Evolutionary conservation across 495 filamentous ascomycete species (phyloP).

Genomic region (Lineolata rhizophorae): DNA sequence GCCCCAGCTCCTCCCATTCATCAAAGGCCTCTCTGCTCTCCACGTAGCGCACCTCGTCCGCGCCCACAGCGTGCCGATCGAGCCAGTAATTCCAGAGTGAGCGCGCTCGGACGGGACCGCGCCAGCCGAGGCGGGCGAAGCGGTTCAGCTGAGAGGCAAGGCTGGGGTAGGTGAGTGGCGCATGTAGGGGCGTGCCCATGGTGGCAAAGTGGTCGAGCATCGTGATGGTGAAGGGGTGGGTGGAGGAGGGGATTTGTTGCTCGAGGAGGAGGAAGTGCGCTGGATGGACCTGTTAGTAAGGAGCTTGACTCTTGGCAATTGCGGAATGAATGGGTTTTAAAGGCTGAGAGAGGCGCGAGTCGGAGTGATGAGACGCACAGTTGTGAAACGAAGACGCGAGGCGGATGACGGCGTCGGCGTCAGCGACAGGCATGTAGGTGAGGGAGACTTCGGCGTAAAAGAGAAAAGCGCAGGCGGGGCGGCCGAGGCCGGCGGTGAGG

Average conservation of each 20-base stretch:
- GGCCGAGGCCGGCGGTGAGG: constrained; percentile 30
- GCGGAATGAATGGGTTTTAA: background rate
- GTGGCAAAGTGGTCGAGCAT: constrained; percentile 78
- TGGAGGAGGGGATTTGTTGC: constrained; percentile 61
- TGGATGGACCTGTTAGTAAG: background rate
- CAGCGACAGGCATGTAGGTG: constrained; percentile 65
- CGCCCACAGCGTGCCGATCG: constrained; percentile 33
- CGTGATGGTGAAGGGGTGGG: constrained; percentile 58
- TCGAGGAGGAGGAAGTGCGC: constrained; percentile 66
- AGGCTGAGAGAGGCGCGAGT: background rate
- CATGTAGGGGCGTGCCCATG: constrained; percentile 52
- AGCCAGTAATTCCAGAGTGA: constrained; percentile 73
- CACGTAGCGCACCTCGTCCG: constrained; percentile 29
- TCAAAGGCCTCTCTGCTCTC: constrained; percentile 67
- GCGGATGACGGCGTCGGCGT: constrained; percentile 46
- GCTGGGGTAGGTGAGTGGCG: constrained; percentile 46
- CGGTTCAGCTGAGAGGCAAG: constrained; percentile 38
- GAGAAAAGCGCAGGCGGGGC: constrained; percentile 37
- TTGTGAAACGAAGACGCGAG: constrained; percentile 45
- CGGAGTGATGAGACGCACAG: constrained; percentile 20
- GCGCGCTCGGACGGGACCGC: constrained; percentile 38
- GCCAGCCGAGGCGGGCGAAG: constrained; percentile 46
- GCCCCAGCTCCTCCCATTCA: constrained; percentile 86
- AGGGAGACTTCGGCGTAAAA: constrained; percentile 78
- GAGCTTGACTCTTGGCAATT: background rate